These are phyloP conservation scores for Silene vulgaris DNA, from an alignment of 179 eudicot genomes.

Conservation along the genomic window DNA sequence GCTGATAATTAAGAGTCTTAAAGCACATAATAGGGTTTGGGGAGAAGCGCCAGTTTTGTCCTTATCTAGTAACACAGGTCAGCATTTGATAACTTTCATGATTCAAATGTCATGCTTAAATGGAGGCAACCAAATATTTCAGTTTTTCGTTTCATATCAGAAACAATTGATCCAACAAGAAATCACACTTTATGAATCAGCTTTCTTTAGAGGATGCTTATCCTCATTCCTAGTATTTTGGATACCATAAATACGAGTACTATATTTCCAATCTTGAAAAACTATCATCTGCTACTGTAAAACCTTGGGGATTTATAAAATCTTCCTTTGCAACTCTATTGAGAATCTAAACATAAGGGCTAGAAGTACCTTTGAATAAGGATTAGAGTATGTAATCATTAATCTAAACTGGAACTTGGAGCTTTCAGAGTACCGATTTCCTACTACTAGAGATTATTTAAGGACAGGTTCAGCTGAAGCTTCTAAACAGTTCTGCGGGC, in stretches of 20 bases:
- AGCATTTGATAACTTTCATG: no score
- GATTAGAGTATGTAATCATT: not conserved
- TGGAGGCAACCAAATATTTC: no score
- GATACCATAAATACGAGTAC: no score
- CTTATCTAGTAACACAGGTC: constrained; percentile 11
- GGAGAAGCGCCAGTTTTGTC: not conserved
- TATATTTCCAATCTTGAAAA: not conserved
- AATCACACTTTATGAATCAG: not conserved
- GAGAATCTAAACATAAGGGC: not conserved
- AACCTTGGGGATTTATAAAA: not conserved
- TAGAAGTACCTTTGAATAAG: no score
- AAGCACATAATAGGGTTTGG: not conserved
- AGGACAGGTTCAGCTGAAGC: not conserved
- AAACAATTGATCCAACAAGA: not conserved
- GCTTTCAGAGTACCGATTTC: not conserved
- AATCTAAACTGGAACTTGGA: not conserved
- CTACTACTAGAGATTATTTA: not conserved
- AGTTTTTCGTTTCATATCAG: not conserved
- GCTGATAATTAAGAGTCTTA: constrained; percentile 4
- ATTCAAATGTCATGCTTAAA: no score
- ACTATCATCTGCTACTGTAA: not conserved
- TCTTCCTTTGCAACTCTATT: not conserved
- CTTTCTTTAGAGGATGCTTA: not conserved
- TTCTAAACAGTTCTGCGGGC: not conserved
- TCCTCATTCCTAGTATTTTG: not conserved